These are phyloP conservation scores for Symmetrospora coprosmae DNA, from an alignment of 768 basidiomycete species.

Conservation along the genomic window DNA sequence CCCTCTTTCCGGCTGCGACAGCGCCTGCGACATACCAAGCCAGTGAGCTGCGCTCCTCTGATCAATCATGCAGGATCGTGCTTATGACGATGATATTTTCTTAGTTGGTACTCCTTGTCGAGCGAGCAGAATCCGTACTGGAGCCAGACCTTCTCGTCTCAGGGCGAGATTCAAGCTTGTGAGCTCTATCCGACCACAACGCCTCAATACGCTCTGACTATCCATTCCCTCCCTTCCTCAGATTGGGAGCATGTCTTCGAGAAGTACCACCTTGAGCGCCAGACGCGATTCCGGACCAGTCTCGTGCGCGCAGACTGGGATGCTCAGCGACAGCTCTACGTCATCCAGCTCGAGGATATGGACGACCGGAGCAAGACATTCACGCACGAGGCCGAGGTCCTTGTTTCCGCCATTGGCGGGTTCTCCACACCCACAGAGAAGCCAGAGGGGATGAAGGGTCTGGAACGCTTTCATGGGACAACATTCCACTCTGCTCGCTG, in stretches of 20 bases:
- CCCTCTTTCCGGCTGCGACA: too few relatives aligned
- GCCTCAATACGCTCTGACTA: background rate
- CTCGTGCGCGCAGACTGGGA: constrained; percentile 17
- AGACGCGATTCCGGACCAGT: constrained; percentile 1
- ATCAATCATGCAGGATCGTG: too few relatives aligned
- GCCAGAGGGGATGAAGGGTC: constrained; percentile 53
- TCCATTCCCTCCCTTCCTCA: background rate
- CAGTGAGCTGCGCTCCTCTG: background rate
- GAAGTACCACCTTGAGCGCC: background rate
- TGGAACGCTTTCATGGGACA: constrained; percentile 47
- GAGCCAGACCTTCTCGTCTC: background rate
- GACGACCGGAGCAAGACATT: background rate
- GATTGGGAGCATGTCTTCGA: constrained; percentile 7
- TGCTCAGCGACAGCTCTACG: background rate
- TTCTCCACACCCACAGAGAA: constrained; percentile 34
- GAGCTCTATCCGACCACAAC: background rate
- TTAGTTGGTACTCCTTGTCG: constrained; percentile 18
- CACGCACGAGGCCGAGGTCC: constrained; percentile 5
- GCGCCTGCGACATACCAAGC: constrained; percentile 14
- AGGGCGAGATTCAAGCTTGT: constrained; percentile 10
- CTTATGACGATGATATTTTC: background rate
- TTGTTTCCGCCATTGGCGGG: constrained; percentile 21
- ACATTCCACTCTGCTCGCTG: constrained; percentile 53
- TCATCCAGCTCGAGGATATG: background rate
- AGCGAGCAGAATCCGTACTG: constrained; percentile 14